Base-by-base conservation (phyloP, 2,329 filamentous ascomycete genomes). In the Aspergillus japonicus region DNA sequence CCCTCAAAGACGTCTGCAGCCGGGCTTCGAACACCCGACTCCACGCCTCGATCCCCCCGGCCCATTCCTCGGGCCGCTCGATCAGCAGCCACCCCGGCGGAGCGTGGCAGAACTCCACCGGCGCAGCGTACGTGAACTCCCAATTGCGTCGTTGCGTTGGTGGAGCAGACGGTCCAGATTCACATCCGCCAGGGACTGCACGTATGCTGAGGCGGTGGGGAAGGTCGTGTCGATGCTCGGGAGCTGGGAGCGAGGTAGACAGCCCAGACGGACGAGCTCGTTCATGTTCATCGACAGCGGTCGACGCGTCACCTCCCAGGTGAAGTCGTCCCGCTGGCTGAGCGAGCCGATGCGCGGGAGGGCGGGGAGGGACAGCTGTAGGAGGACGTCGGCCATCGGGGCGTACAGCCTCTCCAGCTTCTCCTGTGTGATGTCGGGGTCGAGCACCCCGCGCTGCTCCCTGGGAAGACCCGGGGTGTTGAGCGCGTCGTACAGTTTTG, bases 261-360 rank as follows among this genome's bases (percentile, higher is more conserved):
- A 24, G 24, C 24, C 24, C 24, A 24, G 24, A 24, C 24, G 24
- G 0, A 64, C 70, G 51, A 75, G 54, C 59, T 77, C 73, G 58
- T 79, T 78, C 72, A 78, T 78, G 42, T 75, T 74, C 53, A 74
- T 75, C n/a, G 74, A 78, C n/a, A 78, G 63, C 6, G 76, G 75
- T 57, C 74, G 62, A 58, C 61, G 54, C 21, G 66, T 66, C 52
- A 76, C 74, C 16, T 63, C 60, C 73, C 71, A 80, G 47, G 54
- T 54, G 21, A 62, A 56, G 59, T 51, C 64, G 2, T 53, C n/a
- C 3, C 19, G 31, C 61, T 71, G 71, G 33, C 73, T 74, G 52
- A 79, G 75, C 24, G 75, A 71, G 6, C 75, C 73, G 39, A 78
- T 76, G 4, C 50, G 39, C 21, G 63, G 16, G 60, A 79, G 75